phyloP scores from a whole-genome alignment of 371 early-diverging fungal species.

The Rhizomucor miehei region DNA sequence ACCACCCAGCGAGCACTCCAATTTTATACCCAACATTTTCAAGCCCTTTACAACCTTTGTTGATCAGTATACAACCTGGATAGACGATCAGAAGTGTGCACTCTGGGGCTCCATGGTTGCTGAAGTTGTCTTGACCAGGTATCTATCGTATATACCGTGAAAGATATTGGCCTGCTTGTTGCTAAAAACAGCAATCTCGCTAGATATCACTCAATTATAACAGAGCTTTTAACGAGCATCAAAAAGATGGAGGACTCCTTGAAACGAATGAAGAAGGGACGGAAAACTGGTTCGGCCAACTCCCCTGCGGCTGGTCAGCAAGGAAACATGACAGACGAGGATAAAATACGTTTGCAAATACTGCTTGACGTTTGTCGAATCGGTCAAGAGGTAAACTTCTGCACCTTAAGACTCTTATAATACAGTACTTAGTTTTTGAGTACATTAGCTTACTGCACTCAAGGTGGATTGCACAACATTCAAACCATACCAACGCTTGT shows the following conservation, averaged over 20 bases:
- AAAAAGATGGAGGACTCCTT: slow-evolving; percentile 30
- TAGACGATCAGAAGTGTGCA: slow-evolving; percentile 10
- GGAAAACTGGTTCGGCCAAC: slow-evolving; percentile 20
- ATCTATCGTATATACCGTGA: slow-evolving; percentile 1
- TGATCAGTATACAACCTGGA: slow-evolving; percentile 26
- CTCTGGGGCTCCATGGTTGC: slow-evolving; percentile 32
- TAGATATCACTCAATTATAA: slow-evolving; percentile 23
- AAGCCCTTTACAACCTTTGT: slow-evolving; percentile 50
- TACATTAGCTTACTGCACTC: slow-evolving; percentile 13
- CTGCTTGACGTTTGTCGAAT: slow-evolving; percentile 53
- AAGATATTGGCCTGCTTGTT: no score
- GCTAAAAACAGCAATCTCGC: background rate
- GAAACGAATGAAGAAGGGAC: slow-evolving; percentile 31
- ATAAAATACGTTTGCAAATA: slow-evolving; percentile 61
- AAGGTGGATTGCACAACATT: slow-evolving; percentile 11
- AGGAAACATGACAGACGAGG: slow-evolving; percentile 38
- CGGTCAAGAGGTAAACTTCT: slow-evolving; percentile 42
- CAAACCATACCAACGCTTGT: slow-evolving; percentile 13
- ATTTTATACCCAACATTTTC: slow-evolving; percentile 60
- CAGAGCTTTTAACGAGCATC: slow-evolving; percentile 29
- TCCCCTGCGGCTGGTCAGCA: slow-evolving; percentile 9
- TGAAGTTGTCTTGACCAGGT: slow-evolving; percentile 32
- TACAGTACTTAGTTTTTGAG: no score
- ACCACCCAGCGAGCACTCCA: slow-evolving; percentile 57
- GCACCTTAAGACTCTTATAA: no score